Evolutionary conservation across 208 protist genomes (phyloP).

Genomic region (Entamoeba histolytica): DNA sequence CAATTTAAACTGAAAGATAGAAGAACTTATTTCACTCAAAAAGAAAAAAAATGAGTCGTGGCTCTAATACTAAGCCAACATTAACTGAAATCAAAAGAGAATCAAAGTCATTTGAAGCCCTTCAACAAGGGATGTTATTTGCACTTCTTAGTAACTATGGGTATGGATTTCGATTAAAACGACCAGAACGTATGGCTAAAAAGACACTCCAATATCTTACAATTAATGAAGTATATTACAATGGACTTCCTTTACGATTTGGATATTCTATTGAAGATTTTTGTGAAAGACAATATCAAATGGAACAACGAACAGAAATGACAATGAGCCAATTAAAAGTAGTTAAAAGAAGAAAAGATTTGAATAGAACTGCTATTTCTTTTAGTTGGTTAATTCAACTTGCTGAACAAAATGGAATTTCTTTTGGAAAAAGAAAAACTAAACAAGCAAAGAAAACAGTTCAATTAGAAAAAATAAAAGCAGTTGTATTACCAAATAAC

Average conservation of each 20-base stretch:
- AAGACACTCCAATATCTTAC: background rate
- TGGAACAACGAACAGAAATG: background rate
- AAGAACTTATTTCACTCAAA: no score
- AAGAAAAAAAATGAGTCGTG: no score
- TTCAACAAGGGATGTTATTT: background rate
- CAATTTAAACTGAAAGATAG: no score
- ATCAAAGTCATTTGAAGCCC: background rate
- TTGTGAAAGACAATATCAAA: background rate
- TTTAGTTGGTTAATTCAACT: background rate
- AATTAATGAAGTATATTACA: background rate
- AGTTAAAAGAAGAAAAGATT: background rate
- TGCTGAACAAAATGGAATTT: background rate
- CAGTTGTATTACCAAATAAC: background rate
- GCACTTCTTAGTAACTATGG: background rate
- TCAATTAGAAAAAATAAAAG: background rate
- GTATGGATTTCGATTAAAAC: background rate
- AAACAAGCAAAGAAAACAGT: background rate
- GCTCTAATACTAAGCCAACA: background rate
- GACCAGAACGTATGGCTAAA: background rate
- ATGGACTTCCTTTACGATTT: background rate
- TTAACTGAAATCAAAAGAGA: background rate
- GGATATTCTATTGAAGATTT: background rate
- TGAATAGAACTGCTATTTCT: background rate
- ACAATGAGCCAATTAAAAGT: background rate
- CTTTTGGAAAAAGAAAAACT: background rate